These are phyloP conservation scores for Avena atlantica DNA, from an alignment of 176 grass and related monocot genomes.

Conservation along the genomic window DNA sequence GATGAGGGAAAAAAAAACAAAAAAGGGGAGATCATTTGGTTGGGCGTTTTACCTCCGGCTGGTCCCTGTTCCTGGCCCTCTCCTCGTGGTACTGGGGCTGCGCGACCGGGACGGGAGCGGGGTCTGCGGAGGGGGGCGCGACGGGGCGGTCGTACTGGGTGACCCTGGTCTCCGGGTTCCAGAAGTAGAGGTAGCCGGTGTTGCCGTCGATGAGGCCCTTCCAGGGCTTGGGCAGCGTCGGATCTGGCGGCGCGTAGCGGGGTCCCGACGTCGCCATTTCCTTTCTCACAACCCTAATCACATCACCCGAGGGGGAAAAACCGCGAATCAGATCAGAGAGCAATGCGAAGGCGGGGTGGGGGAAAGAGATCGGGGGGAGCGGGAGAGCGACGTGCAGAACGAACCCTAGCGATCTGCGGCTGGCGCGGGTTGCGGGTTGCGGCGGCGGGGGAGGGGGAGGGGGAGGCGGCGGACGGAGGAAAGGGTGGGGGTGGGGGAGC, in stretches of 20 bases:
- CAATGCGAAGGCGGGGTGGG: slow-evolving; percentile 9
- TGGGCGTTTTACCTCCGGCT: slow-evolving; percentile 36
- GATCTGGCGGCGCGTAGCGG: slow-evolving; percentile 75
- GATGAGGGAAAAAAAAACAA: background rate
- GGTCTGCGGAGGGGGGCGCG: background rate
- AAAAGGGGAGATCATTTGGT: background rate
- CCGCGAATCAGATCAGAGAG: slow-evolving; percentile 35
- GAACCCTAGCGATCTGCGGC: slow-evolving; percentile 30
- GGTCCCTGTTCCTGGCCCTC: slow-evolving; percentile 23
- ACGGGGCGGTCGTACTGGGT: slow-evolving; percentile 74
- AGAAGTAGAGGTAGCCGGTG: slow-evolving; percentile 90
- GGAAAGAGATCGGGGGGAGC: background rate
- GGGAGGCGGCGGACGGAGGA: slow-evolving; percentile 4
- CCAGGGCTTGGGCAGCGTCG: slow-evolving; percentile 81
- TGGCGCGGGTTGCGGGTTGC: background rate
- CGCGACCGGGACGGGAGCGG: background rate
- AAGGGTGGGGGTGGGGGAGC: background rate
- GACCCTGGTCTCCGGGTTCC: slow-evolving; percentile 87
- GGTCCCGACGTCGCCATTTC: slow-evolving; percentile 47
- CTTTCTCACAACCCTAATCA: background rate
- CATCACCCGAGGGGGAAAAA: background rate
- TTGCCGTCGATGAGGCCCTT: slow-evolving; percentile 76
- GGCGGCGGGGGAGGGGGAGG: background rate
- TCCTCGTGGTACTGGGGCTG: slow-evolving; percentile 30
- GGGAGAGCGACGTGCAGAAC: too few relatives aligned